Conservation (phyloP, 2,329 filamentous ascomycete species). For the Nannizziopsis arthrosporioides region DNA sequence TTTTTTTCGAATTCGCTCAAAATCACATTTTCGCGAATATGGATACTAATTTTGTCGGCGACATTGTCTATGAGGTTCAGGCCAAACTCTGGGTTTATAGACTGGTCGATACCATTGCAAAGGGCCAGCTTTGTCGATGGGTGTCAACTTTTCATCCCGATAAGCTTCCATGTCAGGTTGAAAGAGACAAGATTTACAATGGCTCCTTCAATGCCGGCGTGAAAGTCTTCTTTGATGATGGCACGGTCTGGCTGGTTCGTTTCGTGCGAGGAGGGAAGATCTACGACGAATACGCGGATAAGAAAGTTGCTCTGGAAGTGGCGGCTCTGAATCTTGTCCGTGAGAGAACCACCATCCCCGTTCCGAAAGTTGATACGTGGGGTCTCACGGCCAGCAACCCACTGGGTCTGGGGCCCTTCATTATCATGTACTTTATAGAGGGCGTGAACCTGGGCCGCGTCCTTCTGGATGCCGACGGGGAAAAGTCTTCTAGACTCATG, state of each 20-base stretch:
- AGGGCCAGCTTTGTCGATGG: conserved; percentile 21
- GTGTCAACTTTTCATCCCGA: conserved; percentile 25
- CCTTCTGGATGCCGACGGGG: conserved; percentile 24
- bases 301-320: conserved; percentile 26
- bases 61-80: conserved; percentile 17
- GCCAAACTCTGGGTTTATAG: conserved; percentile 19
- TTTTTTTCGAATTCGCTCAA: no score
- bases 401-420: conserved; percentile 22
- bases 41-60: conserved; percentile 19
- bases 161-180: conserved; percentile 24
- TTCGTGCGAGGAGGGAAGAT: conserved; percentile 24
- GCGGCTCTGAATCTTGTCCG: conserved; percentile 20
- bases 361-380: conserved; percentile 22
- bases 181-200: conserved; percentile 22
- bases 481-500: conserved; percentile 35
- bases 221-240: conserved; percentile 25
- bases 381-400: conserved; percentile 20
- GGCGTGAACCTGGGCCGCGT: conserved; percentile 20
- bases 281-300: conserved; percentile 20
- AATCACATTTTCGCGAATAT: no score
- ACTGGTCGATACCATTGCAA: conserved; percentile 15
- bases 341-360: conserved; percentile 20
- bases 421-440: conserved; percentile 24
- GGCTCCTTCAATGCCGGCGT: conserved; percentile 25
- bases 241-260: conserved; percentile 22